Evolutionary conservation across 257 asterid genomes (phyloP), one percentile per base, ranked within the genome.

Genomic region (Coffea canephora): DNA sequence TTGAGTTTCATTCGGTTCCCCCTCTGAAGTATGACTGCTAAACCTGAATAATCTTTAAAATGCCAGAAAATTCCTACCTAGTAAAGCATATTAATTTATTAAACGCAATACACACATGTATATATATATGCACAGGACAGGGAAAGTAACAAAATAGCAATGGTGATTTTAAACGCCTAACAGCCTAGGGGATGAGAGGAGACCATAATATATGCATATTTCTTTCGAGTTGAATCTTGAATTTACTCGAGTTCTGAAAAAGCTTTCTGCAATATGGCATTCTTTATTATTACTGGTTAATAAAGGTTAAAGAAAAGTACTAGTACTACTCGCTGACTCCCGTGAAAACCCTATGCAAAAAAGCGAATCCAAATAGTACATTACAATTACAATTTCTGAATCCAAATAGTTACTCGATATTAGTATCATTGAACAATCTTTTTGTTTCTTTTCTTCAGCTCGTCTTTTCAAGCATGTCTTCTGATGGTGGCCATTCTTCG

Each of bases 291-390:
- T 6, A 46, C 39, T 76, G 88, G 88, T 79, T 83, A 79, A 78
- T 71, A 80, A 80, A 71, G 67, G 73, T 25, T 65, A 41, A 70
- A 78, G 16, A 48, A 27, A 70, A 3, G 14, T 31, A 70, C 12
- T 31, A 57, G 8, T 61, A 54, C 66, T 19, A 46, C 52, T 79
- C 67, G 83, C 76, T 75, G 87, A 75, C 87, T 89, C 89, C 92
- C 83, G 78, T 87, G 81, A 82, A 72, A 36, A 73, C 82, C 89
- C 83, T 77, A 62, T 78, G 69, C 69, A 74, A 80, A 1, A 50
- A 73, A 19, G 6, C 15, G 36, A 12, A 65, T 18, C 70, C 70
- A 34, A 57, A 5, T 36, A 59, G 39, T 54, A 46, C 65, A 25
- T 71, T 71, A 48, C 76, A 23, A 10, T 45, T 39, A 23, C 75